Evolutionary conservation across 176 grass and related monocot species (phyloP).

Genomic region (Phragmites australis): DNA sequence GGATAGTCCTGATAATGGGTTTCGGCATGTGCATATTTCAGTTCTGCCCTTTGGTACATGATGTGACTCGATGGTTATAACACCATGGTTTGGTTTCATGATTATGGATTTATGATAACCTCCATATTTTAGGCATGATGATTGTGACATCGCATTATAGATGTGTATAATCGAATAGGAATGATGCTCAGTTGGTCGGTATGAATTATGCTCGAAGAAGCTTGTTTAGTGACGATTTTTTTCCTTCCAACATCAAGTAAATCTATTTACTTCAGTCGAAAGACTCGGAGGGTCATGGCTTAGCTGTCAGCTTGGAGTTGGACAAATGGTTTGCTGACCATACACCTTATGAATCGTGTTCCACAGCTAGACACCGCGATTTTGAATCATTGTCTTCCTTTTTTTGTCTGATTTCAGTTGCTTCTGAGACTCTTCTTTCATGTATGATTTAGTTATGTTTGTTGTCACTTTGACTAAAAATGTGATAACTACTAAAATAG

Average conservation of each 20-base stretch:
- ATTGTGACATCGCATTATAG: not conserved
- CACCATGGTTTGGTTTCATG: not conserved
- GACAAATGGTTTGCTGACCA: not conserved
- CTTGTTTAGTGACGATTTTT: not conserved
- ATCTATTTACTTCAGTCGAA: not conserved
- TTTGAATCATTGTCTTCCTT: not conserved
- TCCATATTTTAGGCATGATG: not conserved
- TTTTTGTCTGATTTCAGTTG: not conserved
- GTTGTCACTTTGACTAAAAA: not conserved
- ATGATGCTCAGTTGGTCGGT: not conserved
- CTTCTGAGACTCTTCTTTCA: not conserved
- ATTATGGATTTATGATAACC: not conserved
- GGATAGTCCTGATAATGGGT: not conserved
- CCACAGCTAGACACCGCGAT: not conserved
- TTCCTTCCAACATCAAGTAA: not conserved
- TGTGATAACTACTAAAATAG: not conserved
- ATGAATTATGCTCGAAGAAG: not conserved
- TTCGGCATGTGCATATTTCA: not conserved
- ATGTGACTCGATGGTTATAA: not conserved
- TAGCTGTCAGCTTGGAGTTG: not conserved
- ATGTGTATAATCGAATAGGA: not conserved
- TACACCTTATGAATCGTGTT: not conserved
- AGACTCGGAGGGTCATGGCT: not conserved
- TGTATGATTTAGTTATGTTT: constrained; percentile 10
- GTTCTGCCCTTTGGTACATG: not conserved